A percentile compares a stretch with the other conserved stretches of the same genome.
Evolutionary conservation across 108 stramenopile species (phyloP).

Genomic region (Stephanodiscus minutulus): DNA sequence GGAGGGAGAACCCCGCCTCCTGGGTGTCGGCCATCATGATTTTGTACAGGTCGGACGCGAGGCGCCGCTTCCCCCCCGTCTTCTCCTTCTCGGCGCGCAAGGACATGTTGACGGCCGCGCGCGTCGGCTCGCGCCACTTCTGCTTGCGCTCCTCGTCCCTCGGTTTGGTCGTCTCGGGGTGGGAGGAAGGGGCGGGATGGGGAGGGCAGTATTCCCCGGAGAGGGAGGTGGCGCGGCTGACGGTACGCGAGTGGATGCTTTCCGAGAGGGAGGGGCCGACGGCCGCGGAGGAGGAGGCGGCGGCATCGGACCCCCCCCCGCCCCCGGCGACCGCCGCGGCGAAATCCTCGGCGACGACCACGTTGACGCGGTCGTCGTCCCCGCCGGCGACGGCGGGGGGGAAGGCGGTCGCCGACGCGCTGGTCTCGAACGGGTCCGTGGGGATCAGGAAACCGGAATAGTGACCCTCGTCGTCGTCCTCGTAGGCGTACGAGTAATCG

Average conservation of each 20-base stretch:
- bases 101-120: conserved; percentile 77
- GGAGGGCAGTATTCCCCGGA: background rate
- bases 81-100: conserved; percentile 83
- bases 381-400: conserved; percentile 17
- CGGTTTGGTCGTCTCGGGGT: conserved; percentile 15
- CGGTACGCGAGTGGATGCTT: background rate
- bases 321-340: background rate
- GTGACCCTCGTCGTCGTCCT: conserved; percentile 83
- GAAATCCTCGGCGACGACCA: conserved; percentile 15
- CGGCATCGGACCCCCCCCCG: background rate
- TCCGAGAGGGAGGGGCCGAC: background rate
- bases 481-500: conserved; percentile 77
- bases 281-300: too few relatives aligned
- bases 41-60: conserved; percentile 84
- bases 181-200: background rate
- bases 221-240: conserved; percentile 2
- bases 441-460: conserved; percentile 76
- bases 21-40: conserved; percentile 86
- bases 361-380: conserved; percentile 9
- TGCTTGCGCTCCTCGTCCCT: conserved; percentile 31
- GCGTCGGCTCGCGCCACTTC: conserved; percentile 81
- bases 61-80: conserved; percentile 78
- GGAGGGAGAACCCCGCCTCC: conserved; percentile 82
- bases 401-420: background rate
- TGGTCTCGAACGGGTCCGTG: conserved; percentile 21